These are phyloP conservation scores for Parastagonospora avenae DNA, from an alignment of 2,329 filamentous ascomycete species.

Conservation along the genomic window DNA sequence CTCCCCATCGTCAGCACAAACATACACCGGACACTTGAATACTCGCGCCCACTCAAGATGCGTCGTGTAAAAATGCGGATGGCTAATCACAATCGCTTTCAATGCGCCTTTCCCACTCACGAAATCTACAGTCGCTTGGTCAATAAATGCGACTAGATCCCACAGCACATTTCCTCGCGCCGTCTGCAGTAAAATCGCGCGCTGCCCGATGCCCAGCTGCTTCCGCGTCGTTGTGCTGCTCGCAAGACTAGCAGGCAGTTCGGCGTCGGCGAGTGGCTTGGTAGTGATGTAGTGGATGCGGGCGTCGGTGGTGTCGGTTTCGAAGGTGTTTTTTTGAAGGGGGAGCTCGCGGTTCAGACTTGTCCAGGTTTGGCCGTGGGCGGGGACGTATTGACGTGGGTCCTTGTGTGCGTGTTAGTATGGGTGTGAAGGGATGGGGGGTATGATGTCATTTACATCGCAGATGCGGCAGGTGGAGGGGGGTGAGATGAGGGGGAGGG, in stretches of 20 bases:
- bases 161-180: slow-evolving; percentile 74
- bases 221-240: slow-evolving; percentile 45
- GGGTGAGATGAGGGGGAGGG: slow-evolving; percentile 54
- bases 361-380: slow-evolving; percentile 68
- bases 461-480: slow-evolving; percentile 70
- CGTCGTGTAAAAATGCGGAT: slow-evolving; percentile 83
- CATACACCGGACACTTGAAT: slow-evolving; percentile 73
- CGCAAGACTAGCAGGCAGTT: slow-evolving; percentile 26
- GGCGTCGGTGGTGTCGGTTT: slow-evolving; percentile 52
- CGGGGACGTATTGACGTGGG: slow-evolving; percentile 71
- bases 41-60: slow-evolving; percentile 73
- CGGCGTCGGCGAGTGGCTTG: slow-evolving; percentile 27
- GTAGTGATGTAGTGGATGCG: slow-evolving; percentile 54
- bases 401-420: slow-evolving; percentile 46
- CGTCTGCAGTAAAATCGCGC: slow-evolving; percentile 71
- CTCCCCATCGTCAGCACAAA: slow-evolving; percentile 66
- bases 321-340: slow-evolving; percentile 61
- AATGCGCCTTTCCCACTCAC: slow-evolving; percentile 69
- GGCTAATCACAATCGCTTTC: slow-evolving; percentile 72
- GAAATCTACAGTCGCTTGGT: slow-evolving; percentile 64
- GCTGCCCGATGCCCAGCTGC: slow-evolving; percentile 75
- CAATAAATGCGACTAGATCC: slow-evolving; percentile 76
- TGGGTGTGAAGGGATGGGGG: slow-evolving; percentile 1
- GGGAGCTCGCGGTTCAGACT: slow-evolving; percentile 56
- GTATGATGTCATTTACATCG: slow-evolving; percentile 59